These are phyloP conservation scores for Daedaleopsis sinensis DNA, from an alignment of 768 basidiomycete species.

Conservation along the genomic window DNA sequence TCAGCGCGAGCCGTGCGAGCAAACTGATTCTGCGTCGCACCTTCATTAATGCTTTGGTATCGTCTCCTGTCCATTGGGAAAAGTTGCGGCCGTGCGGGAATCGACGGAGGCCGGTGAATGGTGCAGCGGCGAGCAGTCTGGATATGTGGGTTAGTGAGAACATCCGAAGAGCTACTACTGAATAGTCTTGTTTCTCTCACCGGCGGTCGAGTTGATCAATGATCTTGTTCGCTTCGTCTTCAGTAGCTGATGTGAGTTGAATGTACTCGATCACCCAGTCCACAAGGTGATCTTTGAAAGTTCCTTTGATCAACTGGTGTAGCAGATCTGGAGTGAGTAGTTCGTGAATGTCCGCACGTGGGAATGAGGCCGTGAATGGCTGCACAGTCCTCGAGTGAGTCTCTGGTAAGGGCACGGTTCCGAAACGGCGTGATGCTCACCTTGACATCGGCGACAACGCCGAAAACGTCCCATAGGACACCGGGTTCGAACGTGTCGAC, in stretches of 20 bases:
- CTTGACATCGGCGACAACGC: conserved; percentile 27
- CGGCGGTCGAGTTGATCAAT: conserved; percentile 20
- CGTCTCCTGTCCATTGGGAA: conserved; percentile 33
- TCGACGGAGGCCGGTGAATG: conserved; percentile 25
- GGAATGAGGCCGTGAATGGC: conserved; percentile 25
- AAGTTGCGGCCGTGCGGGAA: conserved; percentile 29
- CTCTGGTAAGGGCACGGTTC: background rate
- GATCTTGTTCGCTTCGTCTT: background rate
- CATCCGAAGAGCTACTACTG: no score
- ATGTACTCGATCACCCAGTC: conserved; percentile 21
- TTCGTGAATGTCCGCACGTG: conserved; percentile 25
- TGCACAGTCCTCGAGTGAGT: background rate
- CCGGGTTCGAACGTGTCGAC: background rate
- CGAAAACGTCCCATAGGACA: conserved; percentile 32
- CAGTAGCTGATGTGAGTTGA: background rate
- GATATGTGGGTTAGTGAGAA: no score
- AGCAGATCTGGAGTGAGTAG: conserved; percentile 20
- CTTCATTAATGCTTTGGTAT: conserved; percentile 33
- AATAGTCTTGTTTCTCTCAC: background rate
- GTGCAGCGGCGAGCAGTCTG: conserved; percentile 20
- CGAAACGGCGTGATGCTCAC: no score
- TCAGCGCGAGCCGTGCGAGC: no score
- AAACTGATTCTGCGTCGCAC: conserved; percentile 7
- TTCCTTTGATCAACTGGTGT: conserved; percentile 27
- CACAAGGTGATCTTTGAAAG: conserved; percentile 27